These are phyloP conservation scores for Pyrenophora graminea DNA, from an alignment of 2,329 filamentous ascomycete genomes.

Conservation along the genomic window DNA sequence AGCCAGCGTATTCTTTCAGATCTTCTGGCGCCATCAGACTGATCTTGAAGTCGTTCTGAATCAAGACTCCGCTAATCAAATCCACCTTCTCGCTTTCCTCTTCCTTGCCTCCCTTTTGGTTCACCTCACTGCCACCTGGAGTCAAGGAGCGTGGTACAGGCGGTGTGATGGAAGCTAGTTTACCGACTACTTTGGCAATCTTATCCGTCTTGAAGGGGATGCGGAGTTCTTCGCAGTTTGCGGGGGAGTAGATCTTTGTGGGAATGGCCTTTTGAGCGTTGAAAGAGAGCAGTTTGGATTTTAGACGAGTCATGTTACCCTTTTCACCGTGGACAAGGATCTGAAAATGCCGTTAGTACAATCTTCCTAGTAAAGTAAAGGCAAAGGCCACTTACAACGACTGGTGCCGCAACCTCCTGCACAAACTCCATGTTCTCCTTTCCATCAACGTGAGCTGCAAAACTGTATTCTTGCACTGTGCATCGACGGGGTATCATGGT, in stretches of 20 bases:
- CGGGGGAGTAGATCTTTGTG: slow-evolving; percentile 89
- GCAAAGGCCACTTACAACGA: slow-evolving; percentile 70
- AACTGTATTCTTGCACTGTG: slow-evolving; percentile 91
- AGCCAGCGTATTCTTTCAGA: slow-evolving; percentile 91
- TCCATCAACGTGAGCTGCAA: slow-evolving; percentile 95
- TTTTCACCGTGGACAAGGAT: slow-evolving; percentile 97
- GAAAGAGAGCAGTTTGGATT: slow-evolving; percentile 90
- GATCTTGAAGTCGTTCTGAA: slow-evolving; percentile 97
- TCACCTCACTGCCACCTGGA: slow-evolving; percentile 24
- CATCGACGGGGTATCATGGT: slow-evolving; percentile 90
- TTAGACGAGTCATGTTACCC: slow-evolving; percentile 96
- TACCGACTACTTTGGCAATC: slow-evolving; percentile 92
- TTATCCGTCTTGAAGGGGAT: slow-evolving; percentile 97
- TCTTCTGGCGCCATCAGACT: slow-evolving; percentile 97
- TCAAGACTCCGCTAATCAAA: slow-evolving; percentile 85
- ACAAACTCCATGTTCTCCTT: slow-evolving; percentile 97
- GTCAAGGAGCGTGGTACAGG: slow-evolving; percentile 54
- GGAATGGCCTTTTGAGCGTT: slow-evolving; percentile 80
- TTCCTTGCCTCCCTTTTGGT: slow-evolving; percentile 21
- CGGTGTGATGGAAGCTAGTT: slow-evolving; percentile 79
- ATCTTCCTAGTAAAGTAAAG: not conserved
- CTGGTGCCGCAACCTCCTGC: slow-evolving; percentile 86
- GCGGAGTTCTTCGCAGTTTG: slow-evolving; percentile 91
- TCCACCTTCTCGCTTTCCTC: slow-evolving; percentile 44
- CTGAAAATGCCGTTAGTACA: slow-evolving; percentile 49